These are phyloP conservation scores for Parietaria judaica DNA, from an alignment of 306 rosid genomes.

Conservation along the genomic window DNA sequence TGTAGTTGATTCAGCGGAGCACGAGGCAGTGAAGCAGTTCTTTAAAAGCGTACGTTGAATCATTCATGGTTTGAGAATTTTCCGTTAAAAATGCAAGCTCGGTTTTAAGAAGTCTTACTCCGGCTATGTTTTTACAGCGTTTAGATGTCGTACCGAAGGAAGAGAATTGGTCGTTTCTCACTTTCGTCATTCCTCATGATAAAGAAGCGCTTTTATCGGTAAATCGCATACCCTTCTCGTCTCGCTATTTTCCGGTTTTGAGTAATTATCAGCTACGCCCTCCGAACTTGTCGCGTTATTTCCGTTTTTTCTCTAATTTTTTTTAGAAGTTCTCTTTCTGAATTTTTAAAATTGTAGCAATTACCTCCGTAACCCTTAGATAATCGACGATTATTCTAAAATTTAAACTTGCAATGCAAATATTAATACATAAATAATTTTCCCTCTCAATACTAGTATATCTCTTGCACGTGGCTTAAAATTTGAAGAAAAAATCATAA, in stretches of 20 bases:
- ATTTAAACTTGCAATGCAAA: too few species aligned
- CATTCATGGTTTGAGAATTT: neutral
- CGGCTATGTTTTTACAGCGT: constrained; percentile 40
- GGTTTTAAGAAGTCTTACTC: constrained; percentile 15
- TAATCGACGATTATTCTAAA: too few species aligned
- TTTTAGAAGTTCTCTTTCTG: too few species aligned
- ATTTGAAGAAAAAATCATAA: too few species aligned
- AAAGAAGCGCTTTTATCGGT: constrained; percentile 53
- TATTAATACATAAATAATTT: too few species aligned
- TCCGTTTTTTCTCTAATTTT: too few species aligned
- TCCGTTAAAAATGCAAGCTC: neutral
- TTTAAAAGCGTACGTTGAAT: constrained; percentile 48
- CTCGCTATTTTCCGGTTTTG: neutral
- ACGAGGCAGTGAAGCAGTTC: constrained; percentile 62
- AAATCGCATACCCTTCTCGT: constrained; percentile 7
- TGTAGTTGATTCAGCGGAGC: constrained; percentile 23
- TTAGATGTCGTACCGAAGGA: constrained; percentile 68
- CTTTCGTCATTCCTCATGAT: constrained; percentile 83
- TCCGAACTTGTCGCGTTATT: neutral
- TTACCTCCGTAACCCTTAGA: too few species aligned
- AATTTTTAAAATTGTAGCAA: too few species aligned
- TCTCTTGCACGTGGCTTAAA: too few species aligned
- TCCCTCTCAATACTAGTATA: too few species aligned
- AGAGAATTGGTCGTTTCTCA: constrained; percentile 55
- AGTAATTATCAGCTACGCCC: too few species aligned